These are phyloP conservation scores for Neurospora sp. DNA, from an alignment of 2,329 filamentous ascomycete genomes.

Conservation along the genomic window DNA sequence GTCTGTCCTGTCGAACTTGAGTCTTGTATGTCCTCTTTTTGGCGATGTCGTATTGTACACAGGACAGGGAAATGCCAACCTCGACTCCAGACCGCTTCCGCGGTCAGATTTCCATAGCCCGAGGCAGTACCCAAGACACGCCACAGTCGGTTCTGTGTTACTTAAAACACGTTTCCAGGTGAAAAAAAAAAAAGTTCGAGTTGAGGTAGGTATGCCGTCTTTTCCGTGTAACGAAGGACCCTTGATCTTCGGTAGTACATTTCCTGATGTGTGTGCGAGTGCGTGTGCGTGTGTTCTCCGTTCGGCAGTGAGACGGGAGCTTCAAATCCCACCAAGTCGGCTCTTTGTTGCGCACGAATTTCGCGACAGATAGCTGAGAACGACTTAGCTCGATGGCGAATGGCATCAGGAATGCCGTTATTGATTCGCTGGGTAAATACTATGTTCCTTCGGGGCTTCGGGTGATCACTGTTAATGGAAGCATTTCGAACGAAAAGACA, in stretches of 20 bases:
- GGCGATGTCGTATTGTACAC: not conserved
- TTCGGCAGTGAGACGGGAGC: not conserved
- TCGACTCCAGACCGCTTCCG: not conserved
- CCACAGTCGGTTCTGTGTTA: not conserved
- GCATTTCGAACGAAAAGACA: not conserved
- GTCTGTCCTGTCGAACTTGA: not conserved
- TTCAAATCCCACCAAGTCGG: not conserved
- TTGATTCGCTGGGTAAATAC: not conserved
- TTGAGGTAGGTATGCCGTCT: not conserved
- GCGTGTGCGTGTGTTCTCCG: not conserved
- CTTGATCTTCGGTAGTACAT: not conserved
- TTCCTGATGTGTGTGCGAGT: not conserved
- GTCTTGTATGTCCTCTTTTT: not conserved
- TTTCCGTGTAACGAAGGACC: not conserved
- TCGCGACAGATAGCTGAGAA: not conserved
- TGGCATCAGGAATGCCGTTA: not conserved
- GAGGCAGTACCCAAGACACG: not conserved
- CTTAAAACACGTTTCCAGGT: not conserved
- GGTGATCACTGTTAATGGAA: not conserved
- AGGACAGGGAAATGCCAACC: not conserved
- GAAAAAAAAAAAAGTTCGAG: not conserved
- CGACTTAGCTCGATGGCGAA: not conserved
- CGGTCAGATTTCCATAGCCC: not conserved
- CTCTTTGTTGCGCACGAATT: not conserved
- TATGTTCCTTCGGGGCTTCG: not conserved